Evolutionary conservation across 2,329 filamentous ascomycete species (phyloP).

Genomic region (Aureobasidium melanogenum): DNA sequence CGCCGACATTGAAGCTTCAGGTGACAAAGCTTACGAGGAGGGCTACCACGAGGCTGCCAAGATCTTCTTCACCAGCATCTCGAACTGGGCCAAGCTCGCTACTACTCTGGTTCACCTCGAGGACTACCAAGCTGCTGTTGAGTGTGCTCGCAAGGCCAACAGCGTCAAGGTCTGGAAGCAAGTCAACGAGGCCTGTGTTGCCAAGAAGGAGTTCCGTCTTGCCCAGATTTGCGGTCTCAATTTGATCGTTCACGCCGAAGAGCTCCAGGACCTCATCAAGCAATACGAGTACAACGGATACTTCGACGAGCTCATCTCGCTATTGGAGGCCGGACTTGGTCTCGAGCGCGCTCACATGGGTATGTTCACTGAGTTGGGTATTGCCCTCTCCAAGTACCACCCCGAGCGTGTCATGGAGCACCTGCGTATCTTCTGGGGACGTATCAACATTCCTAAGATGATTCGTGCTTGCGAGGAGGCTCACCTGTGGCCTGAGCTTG

Average conservation of each 20-base stretch:
- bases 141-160: slow-evolving; percentile 96
- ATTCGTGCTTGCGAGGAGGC: slow-evolving; percentile 89
- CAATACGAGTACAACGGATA: slow-evolving; percentile 96
- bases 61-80: slow-evolving; percentile 97
- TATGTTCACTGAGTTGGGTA: slow-evolving; percentile 89
- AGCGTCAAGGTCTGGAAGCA: slow-evolving; percentile 99
- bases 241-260: slow-evolving; percentile 93
- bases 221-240: slow-evolving; percentile 98
- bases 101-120: slow-evolving; percentile 95
- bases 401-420: slow-evolving; percentile 97
- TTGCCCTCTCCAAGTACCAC: slow-evolving; percentile 88
- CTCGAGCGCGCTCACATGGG: slow-evolving; percentile 69
- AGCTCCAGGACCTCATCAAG: slow-evolving; percentile 83
- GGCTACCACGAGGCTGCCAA: slow-evolving; percentile 93
- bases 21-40: slow-evolving; percentile 95
- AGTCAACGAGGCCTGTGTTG: slow-evolving; percentile 90
- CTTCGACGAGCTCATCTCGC: slow-evolving; percentile 92
- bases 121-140: slow-evolving; percentile 95
- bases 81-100: slow-evolving; percentile 98
- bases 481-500: slow-evolving; percentile 92
- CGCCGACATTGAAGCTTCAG: slow-evolving; percentile 89
- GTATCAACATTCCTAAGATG: slow-evolving; percentile 97
- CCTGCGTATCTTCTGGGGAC: slow-evolving; percentile 94
- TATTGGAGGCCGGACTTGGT: slow-evolving; percentile 90
- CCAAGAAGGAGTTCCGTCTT: slow-evolving; percentile 97